Evolutionary conservation across 129 eudicot species (phyloP), one percentile per base, ranked within the genome.

Genomic region (Flaveria linearis): DNA sequence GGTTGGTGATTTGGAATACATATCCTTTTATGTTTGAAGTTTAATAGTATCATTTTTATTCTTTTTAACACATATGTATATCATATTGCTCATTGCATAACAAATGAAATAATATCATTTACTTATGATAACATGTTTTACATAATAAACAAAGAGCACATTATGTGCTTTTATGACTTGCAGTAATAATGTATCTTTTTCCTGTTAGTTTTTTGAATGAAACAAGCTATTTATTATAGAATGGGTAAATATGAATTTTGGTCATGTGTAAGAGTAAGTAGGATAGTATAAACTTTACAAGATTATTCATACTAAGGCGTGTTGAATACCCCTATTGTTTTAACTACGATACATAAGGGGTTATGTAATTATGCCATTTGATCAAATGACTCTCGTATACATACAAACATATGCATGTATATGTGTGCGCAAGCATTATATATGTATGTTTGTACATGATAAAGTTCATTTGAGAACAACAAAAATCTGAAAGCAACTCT

Each of bases 1-100:
- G 93, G 96, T 87, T 84, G 67, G 83, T 79, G 67, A 69, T n/a
- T 46, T 26, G 41, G 14, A 36, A 39, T 41, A 23, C 14, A 23
- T n/a, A 30, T 20, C 22, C 22, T 20, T 20, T 20, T 20, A 20
- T 20, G 22, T 20, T 20, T 20, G 22, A 20, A 20, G 22, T 20
- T 20, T 20, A 20, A 20, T 20, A 20, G 22, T 15, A 50, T 50
- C 56, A 0, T 50, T 14, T 50, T 9, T 50, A 50, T 12, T 17
- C 20, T 50, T 14, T 10, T 46, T 20, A 20, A 20, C 22, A 20
- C 22, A 20, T 46, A 9, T 3, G 52, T 10, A 46, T 46, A 46
- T 46, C 52, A 46, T 46, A 46, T 46, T 46, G 52, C 52, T 11
- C 2, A 46, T 46, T 1, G 3, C 52, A 46, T 46, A 41, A 41